A percentile compares a stretch with the other conserved stretches of the same genome.
Evolutionary conservation across 2,329 filamentous ascomycete genomes (phyloP).

Genomic region (Colletotrichum coccodes): DNA sequence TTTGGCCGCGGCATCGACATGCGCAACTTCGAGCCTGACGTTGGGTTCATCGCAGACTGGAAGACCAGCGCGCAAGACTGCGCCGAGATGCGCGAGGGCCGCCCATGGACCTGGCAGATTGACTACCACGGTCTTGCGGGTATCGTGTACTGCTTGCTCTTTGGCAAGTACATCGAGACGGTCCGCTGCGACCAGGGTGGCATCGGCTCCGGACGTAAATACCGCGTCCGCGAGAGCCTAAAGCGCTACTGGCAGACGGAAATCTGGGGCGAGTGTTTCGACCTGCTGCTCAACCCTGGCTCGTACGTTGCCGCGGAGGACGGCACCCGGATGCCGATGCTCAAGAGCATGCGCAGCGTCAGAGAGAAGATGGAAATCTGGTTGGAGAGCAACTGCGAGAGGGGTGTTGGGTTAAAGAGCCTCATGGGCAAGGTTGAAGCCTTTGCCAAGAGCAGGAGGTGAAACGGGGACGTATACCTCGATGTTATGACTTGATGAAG

Average conservation of each 20-base stretch:
- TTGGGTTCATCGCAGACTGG: conserved; percentile 96
- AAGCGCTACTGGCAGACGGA: conserved; percentile 98
- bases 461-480: background rate
- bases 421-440: conserved; percentile 73
- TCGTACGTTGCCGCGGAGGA: conserved; percentile 73
- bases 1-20: conserved; percentile 96
- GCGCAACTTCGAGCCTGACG: conserved; percentile 79
- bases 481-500: conserved; percentile 18
- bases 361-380: conserved; percentile 86
- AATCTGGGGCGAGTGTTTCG: conserved; percentile 86
- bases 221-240: conserved; percentile 82
- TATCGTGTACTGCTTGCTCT: conserved; percentile 87
- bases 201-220: conserved; percentile 73
- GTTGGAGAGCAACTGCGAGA: conserved; percentile 84
- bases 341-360: conserved; percentile 73
- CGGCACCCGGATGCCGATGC: conserved; percentile 75
- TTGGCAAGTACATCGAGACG: conserved; percentile 95
- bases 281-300: conserved; percentile 85
- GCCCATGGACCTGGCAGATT: conserved; percentile 97
- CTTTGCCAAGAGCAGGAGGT: conserved; percentile 50
- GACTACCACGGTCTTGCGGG: conserved; percentile 95
- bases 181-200: conserved; percentile 64
- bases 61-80: conserved; percentile 88
- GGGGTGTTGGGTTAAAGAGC: conserved; percentile 78
- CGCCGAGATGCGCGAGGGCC: conserved; percentile 91